Evolutionary conservation across 345 rosid species (phyloP).

Genomic region (Cardamine chenopodiifolia): DNA sequence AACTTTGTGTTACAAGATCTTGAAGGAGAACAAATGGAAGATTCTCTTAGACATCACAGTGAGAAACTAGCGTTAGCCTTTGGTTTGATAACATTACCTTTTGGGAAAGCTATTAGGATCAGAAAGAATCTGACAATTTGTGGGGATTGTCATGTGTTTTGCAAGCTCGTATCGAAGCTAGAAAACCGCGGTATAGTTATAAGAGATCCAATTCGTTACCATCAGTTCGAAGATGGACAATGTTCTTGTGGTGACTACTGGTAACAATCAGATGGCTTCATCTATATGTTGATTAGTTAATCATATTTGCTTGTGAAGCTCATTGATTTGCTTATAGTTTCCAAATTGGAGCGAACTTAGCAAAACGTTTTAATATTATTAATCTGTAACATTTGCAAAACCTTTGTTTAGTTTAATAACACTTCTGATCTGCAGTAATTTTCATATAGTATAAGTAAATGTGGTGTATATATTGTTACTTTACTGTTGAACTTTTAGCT

Average conservation of each 20-base stretch:
- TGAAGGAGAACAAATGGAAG: slow-evolving; percentile 74
- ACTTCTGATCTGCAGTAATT: too few relatives aligned
- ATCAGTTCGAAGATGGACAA: slow-evolving; percentile 60
- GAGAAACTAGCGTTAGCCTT: slow-evolving; percentile 67
- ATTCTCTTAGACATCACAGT: slow-evolving; percentile 63
- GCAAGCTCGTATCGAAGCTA: slow-evolving; percentile 56
- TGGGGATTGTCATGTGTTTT: slow-evolving; percentile 70
- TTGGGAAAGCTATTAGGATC: slow-evolving; percentile 56
- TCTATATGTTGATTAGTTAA: background rate
- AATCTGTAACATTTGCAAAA: background rate
- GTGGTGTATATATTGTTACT: too few relatives aligned
- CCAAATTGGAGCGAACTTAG: background rate
- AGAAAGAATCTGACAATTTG: slow-evolving; percentile 71
- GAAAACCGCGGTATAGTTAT: slow-evolving; percentile 58
- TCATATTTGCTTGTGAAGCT: background rate
- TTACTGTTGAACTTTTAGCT: too few relatives aligned
- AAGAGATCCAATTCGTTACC: slow-evolving; percentile 67
- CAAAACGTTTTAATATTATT: background rate
- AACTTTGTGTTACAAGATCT: slow-evolving; percentile 66
- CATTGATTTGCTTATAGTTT: background rate
- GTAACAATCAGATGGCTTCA: slow-evolving; percentile 40
- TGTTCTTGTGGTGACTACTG: slow-evolving; percentile 78
- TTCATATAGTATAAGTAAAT: too few relatives aligned
- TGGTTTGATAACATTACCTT: slow-evolving; percentile 50
- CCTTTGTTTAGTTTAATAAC: background rate